Conservation (phyloP, 1,284 basidiomycete genomes). For the Rhodotorula sp. region DNA sequence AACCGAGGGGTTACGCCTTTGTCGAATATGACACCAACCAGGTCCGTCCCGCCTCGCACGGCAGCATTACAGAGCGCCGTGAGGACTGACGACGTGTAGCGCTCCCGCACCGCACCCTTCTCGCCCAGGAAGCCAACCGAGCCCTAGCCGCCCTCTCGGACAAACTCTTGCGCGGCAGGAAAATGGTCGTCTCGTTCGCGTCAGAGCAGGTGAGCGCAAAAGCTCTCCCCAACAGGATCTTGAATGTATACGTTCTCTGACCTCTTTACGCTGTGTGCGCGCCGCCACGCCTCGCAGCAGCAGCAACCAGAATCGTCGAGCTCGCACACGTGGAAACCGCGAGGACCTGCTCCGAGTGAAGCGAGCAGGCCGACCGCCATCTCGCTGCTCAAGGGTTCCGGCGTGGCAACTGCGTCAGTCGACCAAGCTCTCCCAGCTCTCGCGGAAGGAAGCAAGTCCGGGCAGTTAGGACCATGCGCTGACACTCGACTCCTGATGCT, state of each 20-base stretch:
- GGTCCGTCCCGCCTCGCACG: slow-evolving; percentile 58
- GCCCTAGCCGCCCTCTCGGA: slow-evolving; percentile 74
- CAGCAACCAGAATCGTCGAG: slow-evolving; percentile 2
- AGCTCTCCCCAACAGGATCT: too few relatives aligned
- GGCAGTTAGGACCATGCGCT: background rate
- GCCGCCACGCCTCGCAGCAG: slow-evolving; percentile 43
- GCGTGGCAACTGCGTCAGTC: slow-evolving; percentile 62
- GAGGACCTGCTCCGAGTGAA: slow-evolving; percentile 12
- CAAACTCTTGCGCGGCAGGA: slow-evolving; percentile 77
- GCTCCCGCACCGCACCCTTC: slow-evolving; percentile 12
- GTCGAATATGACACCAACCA: slow-evolving; percentile 75
- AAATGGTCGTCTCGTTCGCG: slow-evolving; percentile 82
- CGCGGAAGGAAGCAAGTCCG: background rate
- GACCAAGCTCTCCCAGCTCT: background rate
- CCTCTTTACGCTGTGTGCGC: slow-evolving; percentile 13
- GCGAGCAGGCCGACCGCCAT: slow-evolving; percentile 77
- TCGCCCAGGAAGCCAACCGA: slow-evolving; percentile 71
- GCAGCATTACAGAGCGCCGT: too few relatives aligned
- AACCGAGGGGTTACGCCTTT: slow-evolving; percentile 92
- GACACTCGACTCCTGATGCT: slow-evolving; percentile 4
- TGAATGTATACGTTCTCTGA: too few relatives aligned
- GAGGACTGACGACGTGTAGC: background rate
- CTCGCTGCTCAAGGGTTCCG: slow-evolving; percentile 74
- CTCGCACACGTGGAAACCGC: slow-evolving; percentile 17
- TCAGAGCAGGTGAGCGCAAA: slow-evolving; percentile 57